phyloP scores from a whole-genome alignment of 768 basidiomycete genomes.

The Tylopilus felleus region DNA sequence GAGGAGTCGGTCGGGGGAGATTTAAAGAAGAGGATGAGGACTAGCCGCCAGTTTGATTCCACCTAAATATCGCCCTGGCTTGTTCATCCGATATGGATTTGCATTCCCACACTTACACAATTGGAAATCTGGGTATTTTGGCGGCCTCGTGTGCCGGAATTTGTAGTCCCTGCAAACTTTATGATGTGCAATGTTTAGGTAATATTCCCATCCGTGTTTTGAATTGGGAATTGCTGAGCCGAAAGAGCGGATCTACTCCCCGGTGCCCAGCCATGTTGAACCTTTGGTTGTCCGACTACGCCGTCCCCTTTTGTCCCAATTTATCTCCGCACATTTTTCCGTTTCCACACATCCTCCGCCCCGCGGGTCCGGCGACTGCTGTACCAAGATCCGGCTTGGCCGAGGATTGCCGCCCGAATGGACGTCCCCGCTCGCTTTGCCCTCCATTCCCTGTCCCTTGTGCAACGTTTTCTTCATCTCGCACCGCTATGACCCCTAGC shows the following conservation, averaged over 20 bases:
- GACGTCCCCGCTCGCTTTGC: slow-evolving; percentile 2
- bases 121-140: slow-evolving; percentile 22
- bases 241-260: slow-evolving; percentile 15
- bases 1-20: slow-evolving; percentile 26
- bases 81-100: slow-evolving; percentile 11
- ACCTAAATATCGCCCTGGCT: slow-evolving; percentile 32
- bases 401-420: slow-evolving; percentile 21
- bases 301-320: slow-evolving; percentile 17
- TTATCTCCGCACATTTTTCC: slow-evolving; percentile 18
- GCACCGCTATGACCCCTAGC: slow-evolving; percentile 23
- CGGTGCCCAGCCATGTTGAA: slow-evolving; percentile 26
- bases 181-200: slow-evolving; percentile 25
- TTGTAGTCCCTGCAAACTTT: slow-evolving; percentile 30
- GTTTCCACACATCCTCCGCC: slow-evolving; percentile 3
- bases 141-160: slow-evolving; percentile 34
- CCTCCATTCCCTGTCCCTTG: slow-evolving; percentile 14
- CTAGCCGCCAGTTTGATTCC: slow-evolving; percentile 26
- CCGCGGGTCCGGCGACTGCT: slow-evolving; percentile 28
- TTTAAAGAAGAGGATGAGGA: slow-evolving; percentile 29
- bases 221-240: slow-evolving; percentile 4
- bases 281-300: slow-evolving; percentile 19
- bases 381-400: slow-evolving; percentile 28
- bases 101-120: neutral
- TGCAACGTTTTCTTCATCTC: slow-evolving; percentile 36
- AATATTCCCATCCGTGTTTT: slow-evolving; percentile 25